These are phyloP conservation scores for Arthrobotrys pseudoclavata DNA, from an alignment of 2,329 filamentous ascomycete genomes.

Conservation along the genomic window DNA sequence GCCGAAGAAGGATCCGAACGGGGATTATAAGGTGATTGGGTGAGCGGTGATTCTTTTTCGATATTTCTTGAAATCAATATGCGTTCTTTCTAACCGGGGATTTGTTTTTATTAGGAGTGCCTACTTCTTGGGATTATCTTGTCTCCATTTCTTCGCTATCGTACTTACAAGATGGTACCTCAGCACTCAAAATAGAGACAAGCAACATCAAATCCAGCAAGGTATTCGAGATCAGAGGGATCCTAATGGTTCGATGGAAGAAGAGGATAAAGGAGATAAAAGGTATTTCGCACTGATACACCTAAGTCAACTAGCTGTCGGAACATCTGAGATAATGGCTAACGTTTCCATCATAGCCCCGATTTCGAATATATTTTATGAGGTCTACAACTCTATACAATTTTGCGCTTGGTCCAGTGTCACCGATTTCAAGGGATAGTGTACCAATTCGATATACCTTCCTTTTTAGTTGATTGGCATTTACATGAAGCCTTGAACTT, in stretches of 20 bases:
- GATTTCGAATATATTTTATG: constrained; percentile 37
- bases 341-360: background rate
- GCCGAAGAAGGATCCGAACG: background rate
- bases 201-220: constrained; percentile 7
- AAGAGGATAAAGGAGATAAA: constrained; percentile 35
- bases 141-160: constrained; percentile 14
- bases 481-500: no score
- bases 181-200: constrained; percentile 10
- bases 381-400: background rate
- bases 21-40: constrained; percentile 9
- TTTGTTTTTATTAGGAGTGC: background rate
- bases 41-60: background rate
- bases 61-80: background rate
- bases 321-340: background rate
- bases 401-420: background rate
- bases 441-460: no score
- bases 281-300: constrained; percentile 1
- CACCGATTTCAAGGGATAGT: no score
- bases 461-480: no score
- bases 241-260: background rate
- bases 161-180: constrained; percentile 36
- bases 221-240: background rate
- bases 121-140: constrained; percentile 30
- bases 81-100: background rate
- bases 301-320: no score